Evolutionary conservation across 441 rosid species (phyloP).

Genomic region (Pelargonium myrrhifolium): DNA sequence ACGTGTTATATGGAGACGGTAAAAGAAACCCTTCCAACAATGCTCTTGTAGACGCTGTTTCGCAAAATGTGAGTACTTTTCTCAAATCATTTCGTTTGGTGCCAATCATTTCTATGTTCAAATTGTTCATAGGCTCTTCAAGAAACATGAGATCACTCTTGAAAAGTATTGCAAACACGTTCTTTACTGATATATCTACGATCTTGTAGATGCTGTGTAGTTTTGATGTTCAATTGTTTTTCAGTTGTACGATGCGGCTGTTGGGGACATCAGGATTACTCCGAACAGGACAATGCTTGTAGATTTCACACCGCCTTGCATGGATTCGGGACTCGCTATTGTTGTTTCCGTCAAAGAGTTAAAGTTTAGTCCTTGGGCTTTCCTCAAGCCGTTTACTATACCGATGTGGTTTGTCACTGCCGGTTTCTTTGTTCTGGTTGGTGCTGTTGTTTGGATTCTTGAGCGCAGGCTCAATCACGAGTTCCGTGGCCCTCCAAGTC

Average conservation of each 20-base stretch:
- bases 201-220: too few relatives aligned
- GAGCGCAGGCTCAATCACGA: conserved; percentile 79
- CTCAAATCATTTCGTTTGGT: not conserved
- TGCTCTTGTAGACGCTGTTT: conserved; percentile 47
- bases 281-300: conserved; percentile 79
- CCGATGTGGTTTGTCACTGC: conserved; percentile 89
- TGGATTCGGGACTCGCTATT: conserved; percentile 87
- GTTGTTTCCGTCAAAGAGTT: conserved; percentile 64
- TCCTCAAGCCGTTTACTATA: conserved; percentile 73
- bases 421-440: conserved; percentile 69
- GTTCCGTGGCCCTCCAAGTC: conserved; percentile 82
- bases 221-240: too few relatives aligned
- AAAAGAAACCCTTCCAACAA: conserved; percentile 51
- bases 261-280: conserved; percentile 67
- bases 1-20: conserved; percentile 59
- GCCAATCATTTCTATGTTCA: not conserved
- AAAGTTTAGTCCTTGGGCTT: conserved; percentile 84
- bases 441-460: conserved; percentile 91
- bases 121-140: too few relatives aligned
- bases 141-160: too few relatives aligned
- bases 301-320: conserved; percentile 88
- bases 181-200: conserved; percentile 16
- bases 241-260: conserved; percentile 71
- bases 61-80: conserved; percentile 50
- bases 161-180: too few relatives aligned